Percentiles rank a stretch among this genome's conserved stretches.
Conservation (phyloP, 495 filamentous ascomycete genomes). For the Daldinia concentrica region DNA sequence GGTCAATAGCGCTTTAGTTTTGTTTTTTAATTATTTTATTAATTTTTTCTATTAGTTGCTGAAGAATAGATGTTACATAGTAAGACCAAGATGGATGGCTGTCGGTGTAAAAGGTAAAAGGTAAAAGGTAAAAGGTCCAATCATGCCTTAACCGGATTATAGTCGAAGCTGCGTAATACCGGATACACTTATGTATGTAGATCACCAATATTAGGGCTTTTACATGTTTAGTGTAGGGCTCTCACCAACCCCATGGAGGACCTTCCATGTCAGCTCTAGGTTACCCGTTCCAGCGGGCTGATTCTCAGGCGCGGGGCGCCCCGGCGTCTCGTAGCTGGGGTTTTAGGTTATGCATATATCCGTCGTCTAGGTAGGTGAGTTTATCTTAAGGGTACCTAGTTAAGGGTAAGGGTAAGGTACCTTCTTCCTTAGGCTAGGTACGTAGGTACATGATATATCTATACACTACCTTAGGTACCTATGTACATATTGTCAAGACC, state of each 20-base stretch:
- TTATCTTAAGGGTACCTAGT: neutral
- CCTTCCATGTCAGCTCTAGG: constrained; percentile 5
- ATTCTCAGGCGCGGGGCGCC: constrained; percentile 32
- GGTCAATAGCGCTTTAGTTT: neutral
- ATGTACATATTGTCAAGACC: neutral
- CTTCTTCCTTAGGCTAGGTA: neutral
- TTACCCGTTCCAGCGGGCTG: constrained; percentile 34
- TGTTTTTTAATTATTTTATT: constrained; percentile 1
- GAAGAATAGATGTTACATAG: neutral
- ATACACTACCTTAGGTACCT: too few relatives aligned
- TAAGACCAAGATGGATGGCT: neutral
- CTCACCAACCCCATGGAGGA: neutral
- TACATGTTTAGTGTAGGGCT: neutral
- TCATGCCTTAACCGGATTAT: constrained; percentile 13
- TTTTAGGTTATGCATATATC: constrained; percentile 41
- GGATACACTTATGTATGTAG: constrained; percentile 1
- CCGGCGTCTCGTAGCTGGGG: constrained; percentile 34
- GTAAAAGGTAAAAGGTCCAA: too few relatives aligned
- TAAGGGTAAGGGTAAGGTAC: neutral
- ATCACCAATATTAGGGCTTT: neutral
- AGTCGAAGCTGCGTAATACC: neutral
- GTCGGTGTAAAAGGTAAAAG: neutral
- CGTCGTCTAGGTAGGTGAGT: neutral
- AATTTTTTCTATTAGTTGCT: neutral
- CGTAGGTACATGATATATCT: neutral